Evolutionary conservation across 2,329 filamentous ascomycete genomes (phyloP), one percentile per base, ranked within the genome.

Genomic region (Raffaelea deltoideospora): DNA sequence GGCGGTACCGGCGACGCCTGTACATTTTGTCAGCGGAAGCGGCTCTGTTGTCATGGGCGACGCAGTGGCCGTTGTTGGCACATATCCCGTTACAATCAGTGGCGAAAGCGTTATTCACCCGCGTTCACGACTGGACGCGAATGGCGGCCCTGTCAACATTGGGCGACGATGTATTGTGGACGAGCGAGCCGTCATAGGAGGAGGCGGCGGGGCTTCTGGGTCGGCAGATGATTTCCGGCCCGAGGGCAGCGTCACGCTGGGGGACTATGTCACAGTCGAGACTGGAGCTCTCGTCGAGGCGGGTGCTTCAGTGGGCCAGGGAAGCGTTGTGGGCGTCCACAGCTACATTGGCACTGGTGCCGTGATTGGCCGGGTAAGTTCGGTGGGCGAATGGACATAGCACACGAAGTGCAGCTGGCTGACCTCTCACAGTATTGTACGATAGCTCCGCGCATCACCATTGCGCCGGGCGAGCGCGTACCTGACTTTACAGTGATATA

Each of bases 91-190:
- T 44, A 78, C 74, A 31, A 75, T 96, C 43, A 78, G 78, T 39
- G 68, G 81, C 19, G 77, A 85, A 50, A 78, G 75, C 4, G 72
- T 95, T 7, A 60, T 98, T n/a, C 88, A 96, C 50, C 87, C 90
- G 1, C 82, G 87, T 34, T 73, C 78, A 14, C 76, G 78, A 43
- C 69, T 95, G 39, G 81, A 86, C 49, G 79, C 88, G 9, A 75
- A 76, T 39, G 67, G 79, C 35, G 85, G 85, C 5, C 78, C 85
- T 31, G 76, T 96, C 46, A 76, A 76, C 21, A 72, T 93, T 41
- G 86, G 87, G 20, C 76, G 83, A 40, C 76, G 79, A 36, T 90
- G 82, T 48, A 80, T 94, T 32, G 67, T 96, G 31, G 75, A 80
- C 47, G 90, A 96, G 58, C 62, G 73, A 39, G 57, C 67, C 9